Evolutionary conservation across 169 alveolate genomes (phyloP).

Genomic region (Eimeria zaria): DNA sequence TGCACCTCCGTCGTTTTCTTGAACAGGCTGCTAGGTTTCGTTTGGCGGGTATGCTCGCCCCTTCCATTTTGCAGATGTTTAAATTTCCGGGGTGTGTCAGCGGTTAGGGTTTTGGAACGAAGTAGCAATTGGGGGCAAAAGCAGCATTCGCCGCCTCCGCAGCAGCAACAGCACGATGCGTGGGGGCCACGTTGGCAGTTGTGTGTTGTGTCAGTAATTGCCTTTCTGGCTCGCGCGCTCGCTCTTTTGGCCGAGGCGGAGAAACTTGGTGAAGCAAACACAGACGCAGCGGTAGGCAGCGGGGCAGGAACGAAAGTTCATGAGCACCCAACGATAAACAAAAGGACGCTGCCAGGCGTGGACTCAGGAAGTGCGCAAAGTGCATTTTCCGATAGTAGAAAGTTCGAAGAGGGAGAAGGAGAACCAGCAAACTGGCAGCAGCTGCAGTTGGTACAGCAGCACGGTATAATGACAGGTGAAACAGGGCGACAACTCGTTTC

Average conservation of each 20-base stretch:
- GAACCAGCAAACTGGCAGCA: background rate
- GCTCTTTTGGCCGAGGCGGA: slow-evolving; percentile 34
- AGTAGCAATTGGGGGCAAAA: background rate
- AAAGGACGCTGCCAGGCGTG: background rate
- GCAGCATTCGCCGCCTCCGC: background rate
- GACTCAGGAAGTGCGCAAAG: background rate
- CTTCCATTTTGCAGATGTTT: slow-evolving; percentile 12
- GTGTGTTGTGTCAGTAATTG: slow-evolving; percentile 63
- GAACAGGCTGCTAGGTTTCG: background rate
- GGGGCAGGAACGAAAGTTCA: background rate
- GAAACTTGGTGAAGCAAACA: background rate
- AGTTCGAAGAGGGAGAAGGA: too few species aligned
- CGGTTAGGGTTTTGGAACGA: slow-evolving; percentile 56
- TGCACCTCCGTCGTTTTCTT: slow-evolving; percentile 50
- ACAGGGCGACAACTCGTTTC: slow-evolving; percentile 46
- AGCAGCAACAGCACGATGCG: slow-evolving; percentile 16
- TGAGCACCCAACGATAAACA: background rate
- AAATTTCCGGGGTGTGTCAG: slow-evolving; percentile 33
- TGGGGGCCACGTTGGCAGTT: slow-evolving; percentile 66
- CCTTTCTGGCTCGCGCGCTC: slow-evolving; percentile 35
- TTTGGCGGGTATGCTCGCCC: slow-evolving; percentile 29
- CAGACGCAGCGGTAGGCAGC: background rate
- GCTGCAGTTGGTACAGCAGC: slow-evolving; percentile 1
- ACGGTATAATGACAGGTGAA: slow-evolving; percentile 23
- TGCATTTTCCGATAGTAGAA: background rate